Evolutionary conservation across 139 green algal species (phyloP).

Genomic region (Chlamydomonas eustigma): DNA sequence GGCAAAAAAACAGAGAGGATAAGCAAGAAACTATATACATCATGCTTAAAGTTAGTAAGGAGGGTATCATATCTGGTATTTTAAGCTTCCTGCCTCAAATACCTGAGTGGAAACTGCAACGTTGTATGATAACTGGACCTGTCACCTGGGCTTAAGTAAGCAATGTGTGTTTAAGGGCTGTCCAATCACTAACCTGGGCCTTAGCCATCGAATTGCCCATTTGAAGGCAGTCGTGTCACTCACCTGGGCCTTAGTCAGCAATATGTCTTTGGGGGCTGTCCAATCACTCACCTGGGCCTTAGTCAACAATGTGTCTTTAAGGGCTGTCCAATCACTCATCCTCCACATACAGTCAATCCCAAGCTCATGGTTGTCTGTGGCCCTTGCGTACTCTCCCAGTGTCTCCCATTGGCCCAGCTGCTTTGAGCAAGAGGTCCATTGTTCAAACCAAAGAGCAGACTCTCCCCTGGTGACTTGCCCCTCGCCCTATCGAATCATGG

Average conservation of each 20-base stretch:
- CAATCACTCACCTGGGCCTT: conserved; percentile 61
- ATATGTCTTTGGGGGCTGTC: conserved; percentile 54
- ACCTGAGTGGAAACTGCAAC: too few species aligned
- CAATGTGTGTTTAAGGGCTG: too few species aligned
- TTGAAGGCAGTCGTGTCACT: neutral
- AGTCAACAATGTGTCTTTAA: conserved; percentile 60
- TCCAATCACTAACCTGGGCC: neutral
- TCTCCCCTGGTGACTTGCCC: conserved; percentile 40
- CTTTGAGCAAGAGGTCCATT: conserved; percentile 77
- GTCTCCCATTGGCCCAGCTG: conserved; percentile 93
- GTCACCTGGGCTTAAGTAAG: too few species aligned
- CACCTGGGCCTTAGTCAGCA: conserved; percentile 48
- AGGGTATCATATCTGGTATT: too few species aligned
- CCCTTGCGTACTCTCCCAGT: conserved; percentile 72
- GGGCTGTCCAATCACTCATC: conserved; percentile 73
- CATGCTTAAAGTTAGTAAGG: too few species aligned
- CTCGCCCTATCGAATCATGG: neutral
- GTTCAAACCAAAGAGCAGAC: conserved; percentile 54
- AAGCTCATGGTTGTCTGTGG: conserved; percentile 54
- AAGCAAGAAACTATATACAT: too few species aligned
- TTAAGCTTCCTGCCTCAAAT: too few species aligned
- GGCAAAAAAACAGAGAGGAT: too few species aligned
- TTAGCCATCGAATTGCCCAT: neutral
- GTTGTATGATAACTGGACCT: too few species aligned
- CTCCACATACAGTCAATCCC: conserved; percentile 78